phyloP scores from a whole-genome alignment of 805 yeast genomes.

The Saccharomyces paradoxus region DNA sequence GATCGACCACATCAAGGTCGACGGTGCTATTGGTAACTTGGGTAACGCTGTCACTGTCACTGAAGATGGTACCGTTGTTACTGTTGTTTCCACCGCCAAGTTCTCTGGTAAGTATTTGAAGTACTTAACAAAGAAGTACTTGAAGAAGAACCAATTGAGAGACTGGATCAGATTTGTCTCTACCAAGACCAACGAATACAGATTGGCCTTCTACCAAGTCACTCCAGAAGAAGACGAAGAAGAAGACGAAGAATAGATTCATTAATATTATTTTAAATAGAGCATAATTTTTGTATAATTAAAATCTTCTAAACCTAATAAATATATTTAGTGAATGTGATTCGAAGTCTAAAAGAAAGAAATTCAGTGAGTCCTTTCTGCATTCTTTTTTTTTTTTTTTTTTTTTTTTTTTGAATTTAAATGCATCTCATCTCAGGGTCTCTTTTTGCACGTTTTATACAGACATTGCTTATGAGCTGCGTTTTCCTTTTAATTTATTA shows the following conservation, averaged over 20 bases:
- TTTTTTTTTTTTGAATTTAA: not conserved
- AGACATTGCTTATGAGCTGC: not conserved
- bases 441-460: not conserved
- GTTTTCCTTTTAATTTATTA: not conserved
- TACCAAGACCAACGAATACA: constrained; percentile 89
- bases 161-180: constrained; percentile 99
- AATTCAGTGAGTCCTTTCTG: not conserved
- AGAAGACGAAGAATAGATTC: constrained; percentile 49
- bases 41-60: constrained; percentile 89
- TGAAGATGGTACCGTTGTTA: constrained; percentile 83
- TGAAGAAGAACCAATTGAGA: constrained; percentile 99
- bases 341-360: not conserved
- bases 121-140: constrained; percentile 99
- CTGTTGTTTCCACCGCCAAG: constrained; percentile 81
- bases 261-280: constrained; percentile 5
- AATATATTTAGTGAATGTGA: not conserved
- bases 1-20: constrained; percentile 98
- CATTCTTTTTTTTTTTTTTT: constrained; percentile 1
- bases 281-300: not conserved
- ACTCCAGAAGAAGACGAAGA: constrained; percentile 92
- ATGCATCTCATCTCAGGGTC: not conserved
- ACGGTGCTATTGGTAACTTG: constrained; percentile 91
- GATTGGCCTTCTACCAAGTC: constrained; percentile 98
- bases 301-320: not conserved
- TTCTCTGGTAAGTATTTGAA: constrained; percentile 99